Conservation (phyloP, 2,329 filamentous ascomycete genomes). For the Aspergillus fructus region DNA sequence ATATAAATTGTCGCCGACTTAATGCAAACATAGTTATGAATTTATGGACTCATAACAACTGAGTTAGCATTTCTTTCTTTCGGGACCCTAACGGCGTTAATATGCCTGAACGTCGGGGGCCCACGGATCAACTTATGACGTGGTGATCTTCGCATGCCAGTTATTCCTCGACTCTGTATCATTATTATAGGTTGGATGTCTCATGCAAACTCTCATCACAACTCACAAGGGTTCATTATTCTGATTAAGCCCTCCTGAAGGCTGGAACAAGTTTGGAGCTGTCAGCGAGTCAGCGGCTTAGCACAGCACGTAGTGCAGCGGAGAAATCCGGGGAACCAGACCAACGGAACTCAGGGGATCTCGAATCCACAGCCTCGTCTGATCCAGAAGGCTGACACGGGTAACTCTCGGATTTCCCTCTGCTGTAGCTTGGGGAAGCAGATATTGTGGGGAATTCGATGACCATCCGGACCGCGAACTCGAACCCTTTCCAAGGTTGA, state of each 20-base stretch:
- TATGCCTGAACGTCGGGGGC: background rate
- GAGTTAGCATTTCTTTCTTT: too few relatives aligned
- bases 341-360: background rate
- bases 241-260: too few relatives aligned
- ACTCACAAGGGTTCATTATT: background rate
- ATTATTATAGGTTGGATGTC: background rate
- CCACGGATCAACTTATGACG: background rate
- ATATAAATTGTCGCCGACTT: background rate
- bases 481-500: background rate
- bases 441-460: background rate
- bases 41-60: background rate
- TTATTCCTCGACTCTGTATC: background rate
- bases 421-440: background rate
- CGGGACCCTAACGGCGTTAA: too few relatives aligned
- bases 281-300: background rate
- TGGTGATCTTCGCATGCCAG: background rate
- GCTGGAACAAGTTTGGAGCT: too few relatives aligned
- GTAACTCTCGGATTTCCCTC: slow-evolving; percentile 1
- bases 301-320: background rate
- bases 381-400: background rate
- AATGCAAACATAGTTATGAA: background rate
- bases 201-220: background rate
- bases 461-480: background rate
- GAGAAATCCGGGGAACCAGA: background rate
- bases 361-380: background rate